These are phyloP conservation scores for Mycothermus thermophilus DNA, from an alignment of 495 filamentous ascomycete genomes.

Conservation along the genomic window DNA sequence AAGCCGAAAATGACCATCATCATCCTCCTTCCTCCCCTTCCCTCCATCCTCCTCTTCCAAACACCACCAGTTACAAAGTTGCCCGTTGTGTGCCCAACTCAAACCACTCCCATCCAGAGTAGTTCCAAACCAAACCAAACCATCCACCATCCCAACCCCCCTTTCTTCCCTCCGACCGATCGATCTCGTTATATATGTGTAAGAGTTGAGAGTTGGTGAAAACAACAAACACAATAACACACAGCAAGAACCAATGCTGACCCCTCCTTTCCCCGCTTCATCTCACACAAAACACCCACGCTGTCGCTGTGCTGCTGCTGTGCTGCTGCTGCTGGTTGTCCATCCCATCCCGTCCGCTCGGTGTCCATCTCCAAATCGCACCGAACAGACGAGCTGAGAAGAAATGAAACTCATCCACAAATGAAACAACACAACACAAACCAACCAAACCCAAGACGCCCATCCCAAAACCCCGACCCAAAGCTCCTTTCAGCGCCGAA, in stretches of 20 bases:
- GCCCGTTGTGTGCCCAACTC: too few species aligned
- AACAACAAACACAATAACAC: slow-evolving; percentile 5
- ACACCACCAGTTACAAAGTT: too few species aligned
- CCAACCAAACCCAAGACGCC: slow-evolving; percentile 19
- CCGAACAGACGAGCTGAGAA: background rate
- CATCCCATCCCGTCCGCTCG: background rate
- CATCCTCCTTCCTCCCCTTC: slow-evolving; percentile 1
- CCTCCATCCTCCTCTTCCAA: too few species aligned
- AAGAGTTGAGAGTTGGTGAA: slow-evolving; percentile 2
- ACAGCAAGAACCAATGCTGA: slow-evolving; percentile 14
- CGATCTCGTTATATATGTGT: slow-evolving; percentile 1
- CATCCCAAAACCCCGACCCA: too few species aligned
- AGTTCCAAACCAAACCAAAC: slow-evolving; percentile 6
- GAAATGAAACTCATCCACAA: slow-evolving; percentile 2
- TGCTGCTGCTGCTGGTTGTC: background rate
- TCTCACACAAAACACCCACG: too few species aligned
- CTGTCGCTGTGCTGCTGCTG: slow-evolving; percentile 11
- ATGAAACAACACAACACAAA: slow-evolving; percentile 4
- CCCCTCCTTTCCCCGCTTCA: slow-evolving; percentile 7
- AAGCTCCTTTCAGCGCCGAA: slow-evolving; percentile 9
- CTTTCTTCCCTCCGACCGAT: slow-evolving; percentile 3
- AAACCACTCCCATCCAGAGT: too few species aligned
- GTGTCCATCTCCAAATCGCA: background rate
- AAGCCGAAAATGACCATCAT: slow-evolving; percentile 4
- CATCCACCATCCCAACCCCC: background rate